These are phyloP conservation scores for Isochrysis galbana DNA, from an alignment of 78 protist genomes.

Conservation along the genomic window DNA sequence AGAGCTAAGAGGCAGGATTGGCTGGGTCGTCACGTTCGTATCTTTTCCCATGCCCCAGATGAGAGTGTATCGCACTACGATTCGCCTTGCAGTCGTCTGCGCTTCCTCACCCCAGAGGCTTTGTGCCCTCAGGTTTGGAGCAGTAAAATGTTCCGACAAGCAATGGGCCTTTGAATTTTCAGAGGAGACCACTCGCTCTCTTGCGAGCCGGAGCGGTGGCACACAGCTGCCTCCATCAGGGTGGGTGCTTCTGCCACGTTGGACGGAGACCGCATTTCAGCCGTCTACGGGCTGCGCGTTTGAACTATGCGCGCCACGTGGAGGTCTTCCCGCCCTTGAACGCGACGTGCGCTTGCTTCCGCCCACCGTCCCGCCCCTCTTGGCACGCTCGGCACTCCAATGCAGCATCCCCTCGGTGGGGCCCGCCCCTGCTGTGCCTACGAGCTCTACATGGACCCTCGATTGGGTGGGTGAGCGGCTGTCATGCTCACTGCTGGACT, in stretches of 20 bases:
- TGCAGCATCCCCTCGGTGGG: too few relatives aligned
- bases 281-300: neutral
- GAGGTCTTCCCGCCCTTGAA: neutral
- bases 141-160: neutral
- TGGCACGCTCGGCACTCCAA: neutral
- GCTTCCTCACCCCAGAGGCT: too few relatives aligned
- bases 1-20: too few relatives aligned
- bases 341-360: neutral
- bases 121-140: too few relatives aligned
- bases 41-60: too few relatives aligned
- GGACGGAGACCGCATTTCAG: neutral
- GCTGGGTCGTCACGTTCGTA: too few relatives aligned
- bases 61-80: too few relatives aligned
- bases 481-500: neutral
- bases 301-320: neutral
- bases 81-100: too few relatives aligned
- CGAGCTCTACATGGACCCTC: neutral
- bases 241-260: constrained; percentile 18
- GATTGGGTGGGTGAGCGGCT: neutral
- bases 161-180: neutral
- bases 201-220: neutral
- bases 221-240: neutral
- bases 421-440: too few relatives aligned
- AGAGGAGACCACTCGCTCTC: neutral
- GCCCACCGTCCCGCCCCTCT: constrained; percentile 4